Evolutionary conservation across 2,329 filamentous ascomycete species (phyloP), one percentile per base, ranked within the genome.

Genomic region (Fusarium lyarnte): DNA sequence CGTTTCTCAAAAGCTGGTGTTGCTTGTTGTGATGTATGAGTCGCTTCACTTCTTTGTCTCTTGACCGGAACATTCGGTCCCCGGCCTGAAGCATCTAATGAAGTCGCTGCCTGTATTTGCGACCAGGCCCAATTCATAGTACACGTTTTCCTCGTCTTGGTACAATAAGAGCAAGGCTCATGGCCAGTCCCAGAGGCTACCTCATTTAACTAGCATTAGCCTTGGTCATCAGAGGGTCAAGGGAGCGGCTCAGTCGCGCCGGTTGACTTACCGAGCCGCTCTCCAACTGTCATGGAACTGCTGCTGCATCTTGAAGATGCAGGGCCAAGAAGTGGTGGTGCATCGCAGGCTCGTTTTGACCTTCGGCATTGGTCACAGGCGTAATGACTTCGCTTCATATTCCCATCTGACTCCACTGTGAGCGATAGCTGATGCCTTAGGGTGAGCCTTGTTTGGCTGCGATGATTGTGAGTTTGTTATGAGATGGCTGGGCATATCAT

Each of bases 111-210:
- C 8, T 70, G 69, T 16, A 72, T 53, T 39, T 66, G 70, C 2
- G 71, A 69, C 51, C 66, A 64, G 1, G 66, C 74, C 78, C 78
- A 79, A 17, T 74, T 72, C 54, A 78, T 68, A 8, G 79, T 79
- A 60, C 79, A 80, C 17, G 65, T 66, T 55, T 80, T 80, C 21
- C 74, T 77, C 5, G 79, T 80, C 64, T 74, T 80, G n/a, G 61
- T 51, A 31, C 79, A 80, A 25, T 80, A 80, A 5, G 79, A 79
- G 36, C 79, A 80, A 65, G 77, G 57, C n/a, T 54, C 42, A 23
- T 59, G 53, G 4, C 35, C 38, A 14, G 27, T 36, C 4, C 51
- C 66, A 23, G 59, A 52, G 35, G 45, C 71, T 74, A 47, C 3
- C 39, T 17, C 33, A 16, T 3, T 43, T 16, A 3, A 23, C 2